These are phyloP conservation scores for Hippophae tibetana DNA, from an alignment of 306 rosid species.

Conservation along the genomic window DNA sequence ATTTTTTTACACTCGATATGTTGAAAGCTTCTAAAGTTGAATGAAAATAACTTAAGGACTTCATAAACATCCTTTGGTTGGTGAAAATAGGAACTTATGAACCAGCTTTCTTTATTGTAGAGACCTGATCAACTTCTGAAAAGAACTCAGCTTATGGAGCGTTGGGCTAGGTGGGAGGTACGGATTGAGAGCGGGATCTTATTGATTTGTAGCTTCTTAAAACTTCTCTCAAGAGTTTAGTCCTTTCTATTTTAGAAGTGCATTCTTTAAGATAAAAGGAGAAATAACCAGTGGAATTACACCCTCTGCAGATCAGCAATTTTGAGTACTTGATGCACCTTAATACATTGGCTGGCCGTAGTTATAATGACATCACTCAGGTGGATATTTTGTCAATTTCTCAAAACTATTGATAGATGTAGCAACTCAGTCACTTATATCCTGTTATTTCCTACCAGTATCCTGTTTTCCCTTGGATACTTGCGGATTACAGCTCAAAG, in stretches of 20 bases:
- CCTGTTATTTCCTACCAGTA: slow-evolving; percentile 46
- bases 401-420: slow-evolving; percentile 11
- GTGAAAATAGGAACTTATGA: slow-evolving; percentile 12
- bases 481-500: slow-evolving; percentile 84
- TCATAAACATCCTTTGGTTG: slow-evolving; percentile 1
- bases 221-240: not conserved
- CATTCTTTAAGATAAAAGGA: slow-evolving; percentile 4
- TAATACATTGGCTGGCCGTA: slow-evolving; percentile 95
- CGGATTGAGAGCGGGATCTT: slow-evolving; percentile 16
- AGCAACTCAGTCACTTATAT: slow-evolving; percentile 17
- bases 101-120: slow-evolving; percentile 33
- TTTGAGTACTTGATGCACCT: slow-evolving; percentile 98
- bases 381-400: slow-evolving; percentile 34
- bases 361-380: slow-evolving; percentile 98
- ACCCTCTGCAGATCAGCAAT: slow-evolving; percentile 84
- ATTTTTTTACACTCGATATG: not conserved
- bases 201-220: not conserved
- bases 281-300: slow-evolving; percentile 14
- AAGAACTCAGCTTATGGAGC: slow-evolving; percentile 95
- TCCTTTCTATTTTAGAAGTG: not conserved
- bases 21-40: not conserved
- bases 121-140: slow-evolving; percentile 88
- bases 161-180: slow-evolving; percentile 99
- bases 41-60: slow-evolving; percentile 3
- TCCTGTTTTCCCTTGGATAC: slow-evolving; percentile 98